phyloP scores from a whole-genome alignment of 768 basidiomycete species.

The Omphalotus guepiniiformis region DNA sequence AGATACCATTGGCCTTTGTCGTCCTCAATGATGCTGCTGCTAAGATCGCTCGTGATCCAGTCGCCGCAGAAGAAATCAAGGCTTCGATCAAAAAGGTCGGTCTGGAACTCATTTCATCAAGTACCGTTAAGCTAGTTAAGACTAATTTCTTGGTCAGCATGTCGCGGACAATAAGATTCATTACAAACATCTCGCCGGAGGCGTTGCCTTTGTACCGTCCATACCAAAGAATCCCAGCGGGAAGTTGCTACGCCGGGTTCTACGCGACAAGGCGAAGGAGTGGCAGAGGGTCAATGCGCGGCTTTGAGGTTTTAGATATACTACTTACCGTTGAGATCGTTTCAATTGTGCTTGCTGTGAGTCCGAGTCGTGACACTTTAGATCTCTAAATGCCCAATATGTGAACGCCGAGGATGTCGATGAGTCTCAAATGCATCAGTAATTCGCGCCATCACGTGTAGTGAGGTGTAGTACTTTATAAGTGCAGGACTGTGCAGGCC shows the following conservation, averaged over 20 bases:
- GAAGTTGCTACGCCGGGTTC: conserved; percentile 46
- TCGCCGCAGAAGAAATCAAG: conserved; percentile 34
- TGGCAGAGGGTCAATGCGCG: conserved; percentile 20
- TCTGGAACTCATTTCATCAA: not conserved
- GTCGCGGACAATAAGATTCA: conserved; percentile 50
- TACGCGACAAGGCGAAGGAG: conserved; percentile 47
- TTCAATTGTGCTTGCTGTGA: not conserved
- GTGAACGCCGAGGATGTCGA: too few relatives aligned
- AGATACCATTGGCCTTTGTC: conserved; percentile 67
- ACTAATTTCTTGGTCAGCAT: conserved; percentile 28
- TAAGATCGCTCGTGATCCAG: conserved; percentile 29
- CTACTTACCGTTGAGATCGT: not conserved
- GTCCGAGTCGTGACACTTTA: too few relatives aligned
- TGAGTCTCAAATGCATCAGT: too few relatives aligned
- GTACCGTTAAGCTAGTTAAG: not conserved
- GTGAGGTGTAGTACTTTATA: too few relatives aligned
- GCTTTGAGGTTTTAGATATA: conserved; percentile 14
- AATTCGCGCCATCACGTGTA: too few relatives aligned
- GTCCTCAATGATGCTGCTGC: conserved; percentile 44
- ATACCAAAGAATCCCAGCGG: conserved; percentile 67
- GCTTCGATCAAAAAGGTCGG: conserved; percentile 45
- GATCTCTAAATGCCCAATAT: too few relatives aligned
- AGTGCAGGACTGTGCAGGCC: too few relatives aligned
- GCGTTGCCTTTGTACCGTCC: conserved; percentile 48
- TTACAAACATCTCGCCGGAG: conserved; percentile 58